These are phyloP conservation scores for Neofusicoccum ribis DNA, from an alignment of 2,329 filamentous ascomycete species.

Conservation along the genomic window DNA sequence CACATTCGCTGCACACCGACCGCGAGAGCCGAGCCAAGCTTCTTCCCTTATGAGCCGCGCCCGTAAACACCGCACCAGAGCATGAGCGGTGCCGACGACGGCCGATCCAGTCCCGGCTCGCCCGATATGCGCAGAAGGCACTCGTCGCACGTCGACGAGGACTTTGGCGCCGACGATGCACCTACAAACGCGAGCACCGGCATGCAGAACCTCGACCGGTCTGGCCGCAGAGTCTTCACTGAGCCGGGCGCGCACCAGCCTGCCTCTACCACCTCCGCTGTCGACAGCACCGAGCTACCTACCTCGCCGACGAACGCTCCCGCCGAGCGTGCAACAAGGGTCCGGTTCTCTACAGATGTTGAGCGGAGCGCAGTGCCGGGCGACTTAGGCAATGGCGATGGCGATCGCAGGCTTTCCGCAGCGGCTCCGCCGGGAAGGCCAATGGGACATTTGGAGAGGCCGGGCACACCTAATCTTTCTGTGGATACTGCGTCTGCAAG, in stretches of 20 bases:
- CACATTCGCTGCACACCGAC: neutral
- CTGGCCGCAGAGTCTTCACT: constrained; percentile 20
- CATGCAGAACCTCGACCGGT: constrained; percentile 24
- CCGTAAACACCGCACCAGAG: constrained; percentile 18
- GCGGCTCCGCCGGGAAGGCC: constrained; percentile 20
- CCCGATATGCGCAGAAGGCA: constrained; percentile 33
- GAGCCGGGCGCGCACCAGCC: constrained; percentile 21
- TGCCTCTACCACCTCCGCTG: constrained; percentile 23
- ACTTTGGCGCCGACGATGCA: constrained; percentile 20
- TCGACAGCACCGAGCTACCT: constrained; percentile 24
- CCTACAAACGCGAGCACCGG: constrained; percentile 20
- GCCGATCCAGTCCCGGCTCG: constrained; percentile 20
- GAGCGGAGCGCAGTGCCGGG: constrained; percentile 24
- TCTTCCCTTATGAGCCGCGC: constrained; percentile 8
- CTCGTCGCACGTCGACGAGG: constrained; percentile 31
- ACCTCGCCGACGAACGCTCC: constrained; percentile 23
- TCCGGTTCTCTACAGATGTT: constrained; percentile 40
- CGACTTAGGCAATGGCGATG: constrained; percentile 23
- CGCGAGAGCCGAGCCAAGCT: neutral
- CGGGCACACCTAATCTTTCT: constrained; percentile 35
- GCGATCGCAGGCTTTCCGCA: constrained; percentile 20
- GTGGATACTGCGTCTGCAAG: constrained; percentile 35
- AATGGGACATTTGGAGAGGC: constrained; percentile 21
- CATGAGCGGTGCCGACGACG: constrained; percentile 33
- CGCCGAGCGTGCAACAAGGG: constrained; percentile 32